Base-by-base conservation (phyloP, 2,329 filamentous ascomycete species). In the Pseudofabraea citricarpa region DNA sequence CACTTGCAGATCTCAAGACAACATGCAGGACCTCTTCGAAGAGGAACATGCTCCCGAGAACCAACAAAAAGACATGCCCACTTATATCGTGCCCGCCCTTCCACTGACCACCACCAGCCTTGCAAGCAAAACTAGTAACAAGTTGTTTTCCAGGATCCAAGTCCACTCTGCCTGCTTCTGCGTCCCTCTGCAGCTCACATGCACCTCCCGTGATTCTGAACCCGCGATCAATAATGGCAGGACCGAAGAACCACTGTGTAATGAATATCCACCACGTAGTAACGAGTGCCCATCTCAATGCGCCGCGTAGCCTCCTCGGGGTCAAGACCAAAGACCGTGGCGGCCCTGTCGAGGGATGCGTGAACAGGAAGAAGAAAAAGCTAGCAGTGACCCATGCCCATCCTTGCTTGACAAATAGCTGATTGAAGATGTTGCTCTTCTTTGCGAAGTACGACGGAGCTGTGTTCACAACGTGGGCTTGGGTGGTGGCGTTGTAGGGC, bases 231-330 rank as follows among this genome's bases (percentile, higher is more conserved):
- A 97, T 91, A 38, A 98, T 71, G 16, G 90, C 75, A 2, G 93
- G 83, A 0, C 93, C 93, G 58, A 98, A 96, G 64, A 83, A 97
- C 93, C 93, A 97, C 70, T 97, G 93, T 51, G 93, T 98, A 15
- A 93, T 82, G 29, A 89, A 68, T 32, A 89, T 72, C 93, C 93
- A 98, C 66, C 83, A 84, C 1, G 67, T 57, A 7, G 93, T 97
- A 0, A 89, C 78, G 7, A 84, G 67, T 0, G 52, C 70, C 73
- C 89, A 98, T 37, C 93, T 77, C 18, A 83, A 39, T 2, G 71
- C 58, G 0, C 86, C 88, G 46, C 81, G 75, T 9, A 77, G 41
- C n/a, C 73, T 64, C 21, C 72, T 65, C 31, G 66, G 55, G 48
- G 67, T 71, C 50, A 72, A 44, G 2, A 64, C 57, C 5, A 61